phyloP scores from a whole-genome alignment of 78 protist genomes.

The Cavenderia fasciculata region DNA sequence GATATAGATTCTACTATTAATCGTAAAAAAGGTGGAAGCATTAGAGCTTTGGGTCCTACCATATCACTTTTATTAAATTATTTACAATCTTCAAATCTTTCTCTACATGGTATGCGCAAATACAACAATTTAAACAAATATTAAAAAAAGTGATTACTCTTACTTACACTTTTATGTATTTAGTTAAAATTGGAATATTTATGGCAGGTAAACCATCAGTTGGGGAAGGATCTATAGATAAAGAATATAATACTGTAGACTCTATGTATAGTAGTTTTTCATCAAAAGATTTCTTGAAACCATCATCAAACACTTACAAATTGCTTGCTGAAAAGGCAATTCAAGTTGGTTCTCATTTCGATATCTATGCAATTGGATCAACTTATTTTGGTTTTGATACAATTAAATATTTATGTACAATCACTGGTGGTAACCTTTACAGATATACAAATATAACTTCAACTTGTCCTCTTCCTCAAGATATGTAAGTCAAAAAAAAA shows the following conservation, averaged over 20 bases:
- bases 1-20: background rate
- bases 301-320: constrained; percentile 15
- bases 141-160: too few relatives aligned
- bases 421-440: constrained; percentile 43
- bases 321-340: constrained; percentile 12
- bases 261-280: background rate
- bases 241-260: constrained; percentile 16
- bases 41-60: background rate
- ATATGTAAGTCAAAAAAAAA: constrained; percentile 11
- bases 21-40: background rate
- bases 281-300: constrained; percentile 13
- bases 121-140: too few relatives aligned
- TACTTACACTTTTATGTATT: too few relatives aligned
- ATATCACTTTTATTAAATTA: constrained; percentile 10
- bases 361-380: constrained; percentile 25
- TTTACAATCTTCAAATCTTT: background rate
- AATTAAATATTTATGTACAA: constrained; percentile 2
- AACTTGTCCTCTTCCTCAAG: constrained; percentile 45
- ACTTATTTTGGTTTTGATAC: constrained; percentile 39
- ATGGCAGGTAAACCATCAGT: background rate
- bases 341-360: constrained; percentile 30
- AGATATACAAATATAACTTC: constrained; percentile 35
- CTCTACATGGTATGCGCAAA: background rate
- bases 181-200: constrained; percentile 8
- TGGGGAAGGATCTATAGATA: background rate